Evolutionary conservation across 2,329 filamentous ascomycete genomes (phyloP), one percentile per base, ranked within the genome.

Genomic region (Tolypocladium tropicale): DNA sequence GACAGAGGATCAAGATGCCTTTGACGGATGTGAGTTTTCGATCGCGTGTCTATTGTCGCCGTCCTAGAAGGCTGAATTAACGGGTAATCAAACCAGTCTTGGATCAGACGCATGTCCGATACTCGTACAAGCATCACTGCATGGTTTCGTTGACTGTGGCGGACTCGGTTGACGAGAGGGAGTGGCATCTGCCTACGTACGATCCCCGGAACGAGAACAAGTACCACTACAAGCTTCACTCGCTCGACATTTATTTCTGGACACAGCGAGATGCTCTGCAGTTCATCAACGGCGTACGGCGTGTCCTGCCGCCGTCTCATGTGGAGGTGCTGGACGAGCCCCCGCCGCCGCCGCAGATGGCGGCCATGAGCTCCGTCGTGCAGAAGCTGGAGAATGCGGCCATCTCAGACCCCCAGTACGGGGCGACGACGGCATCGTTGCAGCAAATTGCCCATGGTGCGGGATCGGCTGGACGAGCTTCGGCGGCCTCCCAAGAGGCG

Each of bases 211-310:
- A 90, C 69, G 83, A 91, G 69, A 84, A 81, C 67, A 90, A 88
- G 68, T 91, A 90, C 68, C 82, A 90, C 76, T 90, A 90, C 73
- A 84, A 83, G 67, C 78, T 93, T 9, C 84, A 90, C 67, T 86
- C 85, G 0, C 68, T 92, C 56, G 88, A 92, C 65, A 74, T 92
- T 16, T 93, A 93, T 73, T 88, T 92, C 65, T 91, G 87, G 86
- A 89, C 84, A 0, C 81, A 83, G 58, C 77, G 83, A 56, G 88
- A 92, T 70, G 87, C 88, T 1, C 73, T 83, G 32, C 79, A 83
- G 56, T 89, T 92, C 61, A 73, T 91, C 58, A 86, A 86, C 63
- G 84, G 83, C 16, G 74, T 90, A 55, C 77, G 85, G 53, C 78
- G 83, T 55, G 80, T 90, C 5, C 69, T 90, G 30, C 84, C 87